A percentile compares a stretch with the other conserved stretches of the same genome.
phyloP scores from a whole-genome alignment of 495 filamentous ascomycete genomes.

The Hypoxylon fuscum region DNA sequence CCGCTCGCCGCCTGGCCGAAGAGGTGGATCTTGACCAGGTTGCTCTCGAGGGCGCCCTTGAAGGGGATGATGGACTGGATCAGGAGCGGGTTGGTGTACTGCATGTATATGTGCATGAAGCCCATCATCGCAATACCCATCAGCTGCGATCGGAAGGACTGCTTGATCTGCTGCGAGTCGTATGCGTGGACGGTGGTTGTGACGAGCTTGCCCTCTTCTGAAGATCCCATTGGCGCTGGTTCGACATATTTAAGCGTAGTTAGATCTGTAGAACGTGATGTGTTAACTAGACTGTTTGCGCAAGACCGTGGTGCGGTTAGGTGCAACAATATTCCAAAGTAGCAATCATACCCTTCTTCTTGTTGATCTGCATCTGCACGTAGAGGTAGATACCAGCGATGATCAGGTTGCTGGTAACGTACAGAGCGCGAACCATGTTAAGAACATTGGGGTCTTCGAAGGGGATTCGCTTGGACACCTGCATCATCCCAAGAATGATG shows the following conservation, averaged over 20 bases:
- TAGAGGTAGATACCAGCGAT: slow-evolving; percentile 86
- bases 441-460: slow-evolving; percentile 92
- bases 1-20: slow-evolving; percentile 89
- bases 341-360: slow-evolving; percentile 83
- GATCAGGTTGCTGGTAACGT: slow-evolving; percentile 87
- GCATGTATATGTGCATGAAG: slow-evolving; percentile 98
- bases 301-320: not conserved
- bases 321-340: not conserved
- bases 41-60: slow-evolving; percentile 93
- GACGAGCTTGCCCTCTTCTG: slow-evolving; percentile 91
- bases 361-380: slow-evolving; percentile 81
- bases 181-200: slow-evolving; percentile 96
- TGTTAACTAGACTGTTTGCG: slow-evolving; percentile 18
- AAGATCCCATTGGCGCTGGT: slow-evolving; percentile 87
- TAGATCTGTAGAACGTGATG: slow-evolving; percentile 68
- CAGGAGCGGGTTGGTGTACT: slow-evolving; percentile 98
- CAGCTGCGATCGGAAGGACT: slow-evolving; percentile 82
- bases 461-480: slow-evolving; percentile 92
- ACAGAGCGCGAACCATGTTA: slow-evolving; percentile 80
- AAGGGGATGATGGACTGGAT: slow-evolving; percentile 98
- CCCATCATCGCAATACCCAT: slow-evolving; percentile 98
- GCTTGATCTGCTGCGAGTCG: slow-evolving; percentile 84
- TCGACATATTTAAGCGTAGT: slow-evolving; percentile 99
- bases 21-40: slow-evolving; percentile 93
- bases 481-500: slow-evolving; percentile 98